phyloP scores from a whole-genome alignment of 2,329 filamentous ascomycete genomes.

The Fusarium miscanthi region DNA sequence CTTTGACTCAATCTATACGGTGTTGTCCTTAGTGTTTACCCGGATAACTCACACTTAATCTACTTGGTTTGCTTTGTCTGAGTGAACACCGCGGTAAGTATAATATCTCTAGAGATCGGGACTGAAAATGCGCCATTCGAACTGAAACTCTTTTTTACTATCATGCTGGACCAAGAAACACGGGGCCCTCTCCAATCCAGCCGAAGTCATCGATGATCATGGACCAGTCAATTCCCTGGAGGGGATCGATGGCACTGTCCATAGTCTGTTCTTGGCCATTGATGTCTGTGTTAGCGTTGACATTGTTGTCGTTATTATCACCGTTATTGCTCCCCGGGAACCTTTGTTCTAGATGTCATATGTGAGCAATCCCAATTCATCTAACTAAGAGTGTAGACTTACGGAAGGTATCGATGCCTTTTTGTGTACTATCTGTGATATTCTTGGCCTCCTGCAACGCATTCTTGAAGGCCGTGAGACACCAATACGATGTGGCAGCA shows the following conservation, averaged over 20 bases:
- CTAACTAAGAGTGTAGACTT: constrained; percentile 12
- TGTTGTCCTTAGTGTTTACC: neutral
- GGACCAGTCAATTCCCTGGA: constrained; percentile 62
- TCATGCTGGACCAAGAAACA: constrained; percentile 48
- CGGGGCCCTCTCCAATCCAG: constrained; percentile 51
- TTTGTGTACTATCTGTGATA: constrained; percentile 47
- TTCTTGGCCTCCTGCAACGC: constrained; percentile 53
- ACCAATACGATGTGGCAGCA: constrained; percentile 62
- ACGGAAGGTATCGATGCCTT: constrained; percentile 48
- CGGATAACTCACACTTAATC: neutral
- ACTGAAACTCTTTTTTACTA: neutral
- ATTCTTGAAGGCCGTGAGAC: constrained; percentile 59
- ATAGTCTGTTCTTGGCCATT: constrained; percentile 32
- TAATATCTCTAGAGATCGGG: neutral
- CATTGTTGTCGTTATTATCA: neutral
- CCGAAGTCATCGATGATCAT: constrained; percentile 64
- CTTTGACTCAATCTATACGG: neutral
- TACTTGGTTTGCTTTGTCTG: neutral
- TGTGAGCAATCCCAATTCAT: neutral
- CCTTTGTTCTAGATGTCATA: constrained; percentile 2
- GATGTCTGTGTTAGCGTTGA: constrained; percentile 12
- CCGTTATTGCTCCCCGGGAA: neutral
- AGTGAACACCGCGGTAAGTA: neutral
- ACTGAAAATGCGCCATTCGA: neutral
- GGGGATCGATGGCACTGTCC: constrained; percentile 47